Evolutionary conservation across 2,329 filamentous ascomycete species (phyloP), one percentile per base, ranked within the genome.

Genomic region (Alternaria ethzedia): DNA sequence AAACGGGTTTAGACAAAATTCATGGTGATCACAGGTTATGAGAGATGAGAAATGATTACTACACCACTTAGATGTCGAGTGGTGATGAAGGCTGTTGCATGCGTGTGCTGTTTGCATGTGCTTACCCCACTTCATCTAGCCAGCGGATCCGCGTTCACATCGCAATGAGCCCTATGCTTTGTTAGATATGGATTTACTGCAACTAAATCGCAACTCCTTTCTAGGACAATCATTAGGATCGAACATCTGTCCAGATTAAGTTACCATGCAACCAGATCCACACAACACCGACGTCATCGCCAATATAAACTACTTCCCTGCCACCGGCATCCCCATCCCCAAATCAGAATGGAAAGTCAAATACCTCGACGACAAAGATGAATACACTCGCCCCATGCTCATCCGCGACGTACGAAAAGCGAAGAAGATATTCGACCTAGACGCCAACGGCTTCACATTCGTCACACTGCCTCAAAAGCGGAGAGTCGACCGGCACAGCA

Each of bases 321-420:
- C 68, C 21, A 51, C 61, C 6, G 65, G 67, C 20, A 30, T 21
- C 10, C 61, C 67, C 2, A 70, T 70, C 30, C 56, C 59, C 5
- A 65, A 65, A 8, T 57, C 61, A n/a, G 47, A 54, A 20, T 71
- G 69, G 69, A 67, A 63, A 28, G 59, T 25, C 20, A 66, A 63
- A 32, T 64, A 62, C 15, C 41, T 71, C 13, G 63, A 64, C 12
- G 47, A 58, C 3, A 45, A 47, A 17, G 61, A 70, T 20, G 66
- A 67, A 47, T 23, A 64, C 44, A 71, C 72, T n/a, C 70, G 71
- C 8, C 57, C 65, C 15, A 73, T 74, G 61, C 68, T 62, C 13
- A 72, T 84, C 51, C 78, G 80, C 47, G 83, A 85, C 66, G 78
- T 84, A 41, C 75, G 80, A n/a, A 81, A 81, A 0, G 73, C 79